These are phyloP conservation scores for Russula sp. DNA, from an alignment of 768 basidiomycete genomes.

Conservation along the genomic window DNA sequence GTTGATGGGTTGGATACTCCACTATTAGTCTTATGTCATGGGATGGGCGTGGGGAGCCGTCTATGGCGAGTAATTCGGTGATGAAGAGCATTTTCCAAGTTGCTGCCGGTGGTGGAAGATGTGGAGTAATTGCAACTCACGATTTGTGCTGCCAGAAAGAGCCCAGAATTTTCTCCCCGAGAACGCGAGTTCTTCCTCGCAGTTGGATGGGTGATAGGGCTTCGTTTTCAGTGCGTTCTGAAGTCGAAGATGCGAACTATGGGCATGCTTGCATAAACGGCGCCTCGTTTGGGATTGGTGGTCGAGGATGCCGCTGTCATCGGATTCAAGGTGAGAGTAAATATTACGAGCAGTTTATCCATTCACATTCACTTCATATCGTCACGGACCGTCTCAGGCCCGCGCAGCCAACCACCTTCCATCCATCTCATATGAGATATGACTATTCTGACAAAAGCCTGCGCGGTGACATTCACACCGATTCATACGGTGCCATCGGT, in stretches of 20 bases:
- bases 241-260: conserved; percentile 30
- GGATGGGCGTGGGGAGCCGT: background rate
- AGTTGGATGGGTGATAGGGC: conserved; percentile 10
- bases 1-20: background rate
- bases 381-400: background rate
- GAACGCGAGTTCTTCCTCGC: background rate
- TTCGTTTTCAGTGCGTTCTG: conserved; percentile 7
- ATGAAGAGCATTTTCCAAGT: background rate
- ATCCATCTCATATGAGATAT: background rate
- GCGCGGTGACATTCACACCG: background rate
- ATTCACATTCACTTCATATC: no score
- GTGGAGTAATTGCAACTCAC: no score
- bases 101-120: background rate
- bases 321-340: conserved; percentile 19
- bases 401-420: background rate
- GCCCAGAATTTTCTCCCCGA: background rate
- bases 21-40: background rate
- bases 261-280: conserved; percentile 32
- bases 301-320: conserved; percentile 11
- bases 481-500: background rate
- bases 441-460: background rate
- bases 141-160: background rate
- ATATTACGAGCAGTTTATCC: conserved; percentile 1
- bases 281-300: conserved; percentile 36
- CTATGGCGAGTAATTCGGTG: background rate